Percentiles rank a stretch among this genome's conserved stretches.
These are phyloP conservation scores for Venturia aucupariae DNA, from an alignment of 2,329 filamentous ascomycete genomes.

Conservation along the genomic window DNA sequence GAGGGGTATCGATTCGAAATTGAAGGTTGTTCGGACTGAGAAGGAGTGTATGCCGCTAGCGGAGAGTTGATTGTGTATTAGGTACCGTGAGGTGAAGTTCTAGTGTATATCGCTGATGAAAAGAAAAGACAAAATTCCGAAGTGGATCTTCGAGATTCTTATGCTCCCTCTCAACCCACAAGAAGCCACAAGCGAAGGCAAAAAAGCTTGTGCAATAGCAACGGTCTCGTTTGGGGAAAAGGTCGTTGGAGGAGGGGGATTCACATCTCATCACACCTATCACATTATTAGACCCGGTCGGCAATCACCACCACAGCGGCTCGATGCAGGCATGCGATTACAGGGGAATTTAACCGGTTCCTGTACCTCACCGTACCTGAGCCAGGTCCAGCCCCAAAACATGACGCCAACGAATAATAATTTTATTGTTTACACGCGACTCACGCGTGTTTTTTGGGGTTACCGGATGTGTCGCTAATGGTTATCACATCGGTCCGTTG, in stretches of 20 bases:
- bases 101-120: neutral
- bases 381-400: no score
- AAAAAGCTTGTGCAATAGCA: neutral
- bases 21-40: neutral
- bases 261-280: conserved; percentile 5
- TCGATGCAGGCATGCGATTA: conserved; percentile 2
- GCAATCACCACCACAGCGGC: conserved; percentile 1
- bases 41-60: neutral
- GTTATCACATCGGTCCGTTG: neutral
- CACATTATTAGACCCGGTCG: neutral
- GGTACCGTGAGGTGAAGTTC: conserved; percentile 8
- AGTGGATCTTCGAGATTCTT: neutral
- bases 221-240: neutral
- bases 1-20: neutral
- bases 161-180: neutral
- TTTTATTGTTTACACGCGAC: neutral
- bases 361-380: neutral
- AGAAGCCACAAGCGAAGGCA: neutral
- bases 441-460: no score
- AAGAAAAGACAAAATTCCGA: no score
- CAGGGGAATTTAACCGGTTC: neutral
- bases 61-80: neutral
- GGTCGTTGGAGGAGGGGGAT: no score
- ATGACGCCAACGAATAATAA: no score
- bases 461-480: no score